Evolutionary conservation across 768 basidiomycete species (phyloP).

Genomic region (Coprinopsis marcescibilis): DNA sequence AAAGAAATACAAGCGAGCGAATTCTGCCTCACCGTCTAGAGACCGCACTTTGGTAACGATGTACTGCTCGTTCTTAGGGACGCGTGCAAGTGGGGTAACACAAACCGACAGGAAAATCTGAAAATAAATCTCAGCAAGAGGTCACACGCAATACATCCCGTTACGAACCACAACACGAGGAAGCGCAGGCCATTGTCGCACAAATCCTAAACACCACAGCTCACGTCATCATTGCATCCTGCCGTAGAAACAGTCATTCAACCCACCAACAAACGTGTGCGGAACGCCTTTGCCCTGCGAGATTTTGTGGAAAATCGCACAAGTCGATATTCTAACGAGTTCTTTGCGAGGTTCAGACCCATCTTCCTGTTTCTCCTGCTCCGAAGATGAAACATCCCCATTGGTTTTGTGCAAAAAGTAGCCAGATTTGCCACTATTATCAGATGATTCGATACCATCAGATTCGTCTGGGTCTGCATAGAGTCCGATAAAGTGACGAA

Average conservation of each 20-base stretch:
- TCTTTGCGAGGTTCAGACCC: no score
- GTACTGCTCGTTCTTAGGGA: constrained; percentile 47
- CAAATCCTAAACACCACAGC: constrained; percentile 34
- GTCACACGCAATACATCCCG: neutral
- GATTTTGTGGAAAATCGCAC: constrained; percentile 56
- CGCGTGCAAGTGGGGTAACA: constrained; percentile 44
- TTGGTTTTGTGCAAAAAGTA: no score
- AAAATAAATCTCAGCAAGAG: neutral
- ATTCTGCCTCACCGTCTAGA: constrained; percentile 36
- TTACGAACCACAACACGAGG: constrained; percentile 54
- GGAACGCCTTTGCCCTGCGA: constrained; percentile 52
- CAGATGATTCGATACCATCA: no score
- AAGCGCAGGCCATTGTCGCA: constrained; percentile 64
- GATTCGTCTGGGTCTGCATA: constrained; percentile 18
- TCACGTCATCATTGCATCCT: neutral
- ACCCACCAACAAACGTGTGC: constrained; percentile 51
- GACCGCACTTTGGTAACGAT: constrained; percentile 52
- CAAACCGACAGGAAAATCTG: constrained; percentile 61
- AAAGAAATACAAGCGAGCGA: neutral
- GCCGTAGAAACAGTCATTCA: neutral
- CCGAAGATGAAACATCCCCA: no score
- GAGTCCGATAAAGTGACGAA: constrained; percentile 46
- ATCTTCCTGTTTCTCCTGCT: no score
- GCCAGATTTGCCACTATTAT: no score
- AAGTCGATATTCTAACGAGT: constrained; percentile 40